These are phyloP conservation scores for Chlorella ohadii DNA, from an alignment of 139 green algal species.

Conservation along the genomic window DNA sequence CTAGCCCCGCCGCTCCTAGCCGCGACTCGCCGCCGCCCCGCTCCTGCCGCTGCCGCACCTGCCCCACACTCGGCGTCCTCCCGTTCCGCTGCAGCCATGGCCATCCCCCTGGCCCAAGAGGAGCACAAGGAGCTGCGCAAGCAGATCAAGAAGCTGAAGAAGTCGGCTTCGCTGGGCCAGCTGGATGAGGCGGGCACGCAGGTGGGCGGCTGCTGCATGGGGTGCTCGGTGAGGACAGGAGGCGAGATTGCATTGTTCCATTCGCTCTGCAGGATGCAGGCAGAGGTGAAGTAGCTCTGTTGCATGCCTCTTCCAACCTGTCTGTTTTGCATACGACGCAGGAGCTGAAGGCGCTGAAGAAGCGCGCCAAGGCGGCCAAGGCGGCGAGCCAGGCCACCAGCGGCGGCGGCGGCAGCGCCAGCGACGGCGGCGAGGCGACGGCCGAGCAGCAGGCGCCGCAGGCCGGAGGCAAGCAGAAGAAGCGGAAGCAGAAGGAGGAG, in stretches of 20 bases:
- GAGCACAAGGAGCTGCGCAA: slow-evolving; percentile 33
- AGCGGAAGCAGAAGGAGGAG: slow-evolving; percentile 24
- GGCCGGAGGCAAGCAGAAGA: slow-evolving; percentile 28
- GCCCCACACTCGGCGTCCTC: background rate
- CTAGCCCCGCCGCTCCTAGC: no score
- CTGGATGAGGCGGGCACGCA: slow-evolving; percentile 14
- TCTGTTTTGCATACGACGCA: no score
- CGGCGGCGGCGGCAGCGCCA: slow-evolving; percentile 1
- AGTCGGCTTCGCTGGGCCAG: slow-evolving; percentile 12
- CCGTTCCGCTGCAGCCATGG: background rate
- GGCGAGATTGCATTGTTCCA: no score
- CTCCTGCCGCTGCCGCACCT: background rate
- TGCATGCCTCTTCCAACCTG: no score
- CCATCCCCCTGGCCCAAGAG: background rate
- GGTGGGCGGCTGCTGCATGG: no score
- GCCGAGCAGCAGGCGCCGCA: background rate
- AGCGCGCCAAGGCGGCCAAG: slow-evolving; percentile 27
- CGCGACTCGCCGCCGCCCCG: no score
- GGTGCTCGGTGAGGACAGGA: no score
- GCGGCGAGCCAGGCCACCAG: background rate
- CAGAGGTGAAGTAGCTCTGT: no score
- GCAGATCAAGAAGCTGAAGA: slow-evolving; percentile 32
- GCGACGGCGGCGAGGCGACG: slow-evolving; percentile 3
- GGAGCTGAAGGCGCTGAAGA: slow-evolving; percentile 23
- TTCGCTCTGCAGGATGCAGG: no score